Conservation (phyloP, 1,284 basidiomycete genomes). For the Ceratobasidium sp. region DNA sequence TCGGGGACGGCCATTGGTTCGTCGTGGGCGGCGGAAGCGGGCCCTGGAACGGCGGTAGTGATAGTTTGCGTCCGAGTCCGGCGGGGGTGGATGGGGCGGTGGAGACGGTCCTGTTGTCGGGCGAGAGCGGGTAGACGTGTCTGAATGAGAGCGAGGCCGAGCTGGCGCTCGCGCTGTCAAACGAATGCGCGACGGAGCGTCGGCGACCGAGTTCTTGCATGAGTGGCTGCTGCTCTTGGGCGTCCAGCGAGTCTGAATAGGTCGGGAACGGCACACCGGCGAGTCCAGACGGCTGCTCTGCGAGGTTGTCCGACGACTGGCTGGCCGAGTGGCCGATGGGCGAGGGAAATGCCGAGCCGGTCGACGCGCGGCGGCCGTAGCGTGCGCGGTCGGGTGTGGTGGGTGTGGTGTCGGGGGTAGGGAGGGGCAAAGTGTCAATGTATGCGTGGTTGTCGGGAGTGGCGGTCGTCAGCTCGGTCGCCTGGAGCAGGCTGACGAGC, state of each 20-base stretch:
- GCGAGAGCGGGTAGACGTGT: background rate
- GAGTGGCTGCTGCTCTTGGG: slow-evolving; percentile 8
- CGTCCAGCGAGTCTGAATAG: slow-evolving; percentile 4
- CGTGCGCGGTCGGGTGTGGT: slow-evolving; percentile 23
- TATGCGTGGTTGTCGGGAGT: background rate
- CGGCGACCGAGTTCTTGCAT: slow-evolving; percentile 9
- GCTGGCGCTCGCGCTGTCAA: slow-evolving; percentile 33
- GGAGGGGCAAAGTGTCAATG: background rate
- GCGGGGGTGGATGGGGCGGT: slow-evolving; percentile 32
- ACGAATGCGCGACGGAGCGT: slow-evolving; percentile 24
- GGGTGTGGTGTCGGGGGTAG: background rate
- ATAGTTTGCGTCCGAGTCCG: slow-evolving; percentile 28
- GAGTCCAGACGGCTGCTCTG: slow-evolving; percentile 9
- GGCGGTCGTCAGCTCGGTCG: slow-evolving; percentile 12
- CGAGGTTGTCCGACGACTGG: slow-evolving; percentile 12
- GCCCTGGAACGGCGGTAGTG: slow-evolving; percentile 43
- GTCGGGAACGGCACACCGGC: slow-evolving; percentile 38
- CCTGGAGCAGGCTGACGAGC: slow-evolving; percentile 12
- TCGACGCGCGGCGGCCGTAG: slow-evolving; percentile 45
- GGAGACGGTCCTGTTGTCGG: slow-evolving; percentile 14
- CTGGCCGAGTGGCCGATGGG: slow-evolving; percentile 13
- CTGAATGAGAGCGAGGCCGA: slow-evolving; percentile 24
- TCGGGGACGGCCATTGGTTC: slow-evolving; percentile 15
- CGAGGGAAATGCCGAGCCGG: slow-evolving; percentile 46
- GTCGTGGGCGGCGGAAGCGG: slow-evolving; percentile 24